Evolutionary conservation across 176 grass and related monocot genomes (phyloP).

Genomic region (Triticum urartu): DNA sequence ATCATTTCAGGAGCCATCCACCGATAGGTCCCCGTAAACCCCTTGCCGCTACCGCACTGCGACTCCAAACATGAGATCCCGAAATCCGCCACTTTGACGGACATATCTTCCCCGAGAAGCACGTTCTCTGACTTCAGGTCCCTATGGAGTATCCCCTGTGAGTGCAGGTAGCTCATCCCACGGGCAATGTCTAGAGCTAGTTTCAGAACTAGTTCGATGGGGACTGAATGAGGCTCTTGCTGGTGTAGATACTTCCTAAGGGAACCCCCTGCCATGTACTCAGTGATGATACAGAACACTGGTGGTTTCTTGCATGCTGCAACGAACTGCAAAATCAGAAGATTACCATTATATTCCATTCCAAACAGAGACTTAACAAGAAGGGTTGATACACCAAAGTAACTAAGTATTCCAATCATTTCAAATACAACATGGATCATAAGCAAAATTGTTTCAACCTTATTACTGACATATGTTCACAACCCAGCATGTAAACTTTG

Average conservation of each 20-base stretch:
- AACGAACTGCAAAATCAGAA: slow-evolving; percentile 69
- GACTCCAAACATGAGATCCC: slow-evolving; percentile 97
- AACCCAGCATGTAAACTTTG: neutral
- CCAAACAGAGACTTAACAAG: neutral
- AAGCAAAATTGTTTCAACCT: too few species aligned
- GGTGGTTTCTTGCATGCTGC: slow-evolving; percentile 96
- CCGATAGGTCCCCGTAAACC: slow-evolving; percentile 90
- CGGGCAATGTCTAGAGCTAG: slow-evolving; percentile 90
- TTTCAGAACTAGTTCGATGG: slow-evolving; percentile 69
- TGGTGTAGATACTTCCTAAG: slow-evolving; percentile 93
- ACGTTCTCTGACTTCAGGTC: slow-evolving; percentile 99
- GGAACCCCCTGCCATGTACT: slow-evolving; percentile 96
- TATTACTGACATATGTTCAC: too few species aligned
- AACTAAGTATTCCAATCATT: neutral
- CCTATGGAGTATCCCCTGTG: slow-evolving; percentile 89
- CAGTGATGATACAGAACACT: slow-evolving; percentile 94
- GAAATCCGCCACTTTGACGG: slow-evolving; percentile 94
- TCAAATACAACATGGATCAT: neutral
- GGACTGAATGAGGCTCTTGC: slow-evolving; percentile 80
- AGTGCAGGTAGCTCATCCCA: slow-evolving; percentile 95
- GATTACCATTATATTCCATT: neutral
- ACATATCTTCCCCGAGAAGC: slow-evolving; percentile 91
- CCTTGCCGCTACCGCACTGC: slow-evolving; percentile 77
- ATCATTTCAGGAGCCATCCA: slow-evolving; percentile 99
- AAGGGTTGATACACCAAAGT: neutral